Base-by-base conservation (phyloP, 2,329 filamentous ascomycete species). In the Pyrenochaeta sp. region DNA sequence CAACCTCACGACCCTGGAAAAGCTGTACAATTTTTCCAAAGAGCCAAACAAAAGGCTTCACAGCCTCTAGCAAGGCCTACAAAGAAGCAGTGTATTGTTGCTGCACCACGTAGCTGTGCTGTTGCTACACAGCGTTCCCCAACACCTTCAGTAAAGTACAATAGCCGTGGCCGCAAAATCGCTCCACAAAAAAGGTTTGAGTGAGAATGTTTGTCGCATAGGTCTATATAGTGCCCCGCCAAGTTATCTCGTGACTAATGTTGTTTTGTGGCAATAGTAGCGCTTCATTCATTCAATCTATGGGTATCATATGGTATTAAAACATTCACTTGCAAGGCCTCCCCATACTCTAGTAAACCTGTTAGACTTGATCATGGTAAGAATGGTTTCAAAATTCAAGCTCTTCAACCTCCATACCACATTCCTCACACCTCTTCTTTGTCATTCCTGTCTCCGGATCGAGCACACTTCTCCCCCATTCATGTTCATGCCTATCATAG, bases 401-500 rank as follows among this genome's bases (percentile, higher is more conserved):
- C 71, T 89, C 86, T 67, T 89, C 86, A 41, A 88, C 83, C 71
- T 88, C 86, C 84, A 89, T 87, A 14, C 85, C 86, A 75, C 86
- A 89, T 56, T 86, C 85, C 11, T 84, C 79, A 67, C 86, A 88
- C 29, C 77, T 92, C 83, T 96, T 97, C 49, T 91, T 86, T 35
- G 85, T 90, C 81, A 90, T 86, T 0, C 92, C 94, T 12, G 83
- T 87, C 60, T 85, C 83, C 0, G 82, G 79, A 66, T 87, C 82
- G 54, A 86, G 78, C 9, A 87, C 78, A 11, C 81, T 74, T 42
- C 84, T 75, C 5, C 86, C 86, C 85, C 95, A 99, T 73, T 96
- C 90, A 79, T 99, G 95, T 46, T 92, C 89, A 81, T 99, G 95
- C 67, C 85, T 90, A 14, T 86, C 85, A 5, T 83, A 83, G 40